Evolutionary conservation across 2,329 filamentous ascomycete genomes (phyloP), one percentile per base, ranked within the genome.

Genomic region (Thielaviopsis euricoi): DNA sequence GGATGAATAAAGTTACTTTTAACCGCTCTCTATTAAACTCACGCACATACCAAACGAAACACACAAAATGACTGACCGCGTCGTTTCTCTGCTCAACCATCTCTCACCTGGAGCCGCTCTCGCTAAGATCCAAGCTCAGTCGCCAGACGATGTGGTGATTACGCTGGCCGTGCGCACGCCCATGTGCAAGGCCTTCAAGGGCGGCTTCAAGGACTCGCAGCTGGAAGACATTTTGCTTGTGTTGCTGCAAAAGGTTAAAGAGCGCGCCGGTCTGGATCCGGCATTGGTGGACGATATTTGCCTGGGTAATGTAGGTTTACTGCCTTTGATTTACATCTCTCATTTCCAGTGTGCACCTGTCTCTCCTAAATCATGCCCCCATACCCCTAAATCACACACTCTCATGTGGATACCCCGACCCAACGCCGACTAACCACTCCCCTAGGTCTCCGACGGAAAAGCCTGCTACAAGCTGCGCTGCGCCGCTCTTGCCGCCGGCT

Each of bases 141-240:
- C 95, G 71, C 82, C 90, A 64, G 91, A 97, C 70, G 93, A 98
- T 75, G 79, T 98, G 57, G 93, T 98, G 69, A 95, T 97, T 68
- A 98, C 93, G 7, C 81, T 94, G 60, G 91, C 91, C 26, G 76
- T 90, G 66, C 87, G 93, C 58, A 96, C 91, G 26, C 89, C 93
- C 0, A 79, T 98, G 62, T 79, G 85, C 68, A 97, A 96, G 75
- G 89, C 81, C 56, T 79, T 78, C 70, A 96, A 95, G 78, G 91
- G 93, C 63, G 89, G 89, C 49, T 86, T 98, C 77, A 97, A 96
- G 76, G 91, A 98, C 70, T 94, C 89, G 6, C 80, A 79, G 48
- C 81, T 97, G 62, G 93, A 98, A 71, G 91, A 85, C 71, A 76
- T 98, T 59, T 70, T 95, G 61, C 89, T 89, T 68, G 82, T 89